Evolutionary conservation across 1,284 basidiomycete genomes (phyloP).

Genomic region (Coniferiporia sulphurascens): DNA sequence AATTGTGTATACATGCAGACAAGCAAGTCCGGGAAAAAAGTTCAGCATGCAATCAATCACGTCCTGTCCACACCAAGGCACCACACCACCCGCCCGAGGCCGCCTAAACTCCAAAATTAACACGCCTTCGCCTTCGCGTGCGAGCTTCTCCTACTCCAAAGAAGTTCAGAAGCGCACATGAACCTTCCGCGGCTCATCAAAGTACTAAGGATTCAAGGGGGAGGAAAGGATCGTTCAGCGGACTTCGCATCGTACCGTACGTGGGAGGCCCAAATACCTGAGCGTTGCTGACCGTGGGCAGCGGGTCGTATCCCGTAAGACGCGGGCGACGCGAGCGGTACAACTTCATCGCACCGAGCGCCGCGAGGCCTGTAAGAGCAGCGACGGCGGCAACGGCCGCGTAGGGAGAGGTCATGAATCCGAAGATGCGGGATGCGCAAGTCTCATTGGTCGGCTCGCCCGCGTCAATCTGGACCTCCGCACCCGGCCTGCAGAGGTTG

Average conservation of each 20-base stretch:
- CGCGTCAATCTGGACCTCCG: background rate
- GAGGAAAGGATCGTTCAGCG: constrained; percentile 7
- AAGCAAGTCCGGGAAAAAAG: background rate
- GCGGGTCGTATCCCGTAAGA: constrained; percentile 9
- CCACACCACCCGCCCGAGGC: too few species aligned
- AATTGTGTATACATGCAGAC: background rate
- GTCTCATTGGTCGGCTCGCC: background rate
- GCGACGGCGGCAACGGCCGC: constrained; percentile 1
- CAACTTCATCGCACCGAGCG: constrained; percentile 11
- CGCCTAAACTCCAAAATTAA: too few species aligned
- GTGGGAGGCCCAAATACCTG: constrained; percentile 15
- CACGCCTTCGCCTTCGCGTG: too few species aligned
- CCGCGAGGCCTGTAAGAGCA: background rate
- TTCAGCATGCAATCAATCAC: background rate
- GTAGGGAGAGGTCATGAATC: background rate
- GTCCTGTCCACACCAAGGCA: too few species aligned
- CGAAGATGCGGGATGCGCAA: background rate
- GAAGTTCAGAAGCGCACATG: too few species aligned
- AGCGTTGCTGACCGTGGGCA: constrained; percentile 3
- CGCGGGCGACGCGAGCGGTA: background rate
- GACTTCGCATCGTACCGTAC: background rate
- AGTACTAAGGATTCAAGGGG: constrained; percentile 5
- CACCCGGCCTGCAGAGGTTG: constrained; percentile 9
- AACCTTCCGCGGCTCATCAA: background rate
- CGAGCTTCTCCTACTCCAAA: too few species aligned